Evolutionary conservation across 345 rosid species (phyloP).

Genomic region (Syzygium jambos): DNA sequence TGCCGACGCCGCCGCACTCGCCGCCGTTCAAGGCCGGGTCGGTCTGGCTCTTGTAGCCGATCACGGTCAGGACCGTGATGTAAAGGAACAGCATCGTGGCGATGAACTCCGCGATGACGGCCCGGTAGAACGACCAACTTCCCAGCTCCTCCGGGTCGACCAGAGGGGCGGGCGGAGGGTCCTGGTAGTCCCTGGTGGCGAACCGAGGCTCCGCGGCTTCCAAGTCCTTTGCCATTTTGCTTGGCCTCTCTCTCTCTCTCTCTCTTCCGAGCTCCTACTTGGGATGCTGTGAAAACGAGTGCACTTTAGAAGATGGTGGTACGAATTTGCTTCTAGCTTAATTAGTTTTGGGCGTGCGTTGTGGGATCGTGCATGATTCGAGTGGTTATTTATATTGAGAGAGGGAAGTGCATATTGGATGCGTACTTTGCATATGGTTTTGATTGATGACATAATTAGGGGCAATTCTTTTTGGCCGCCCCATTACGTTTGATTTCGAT

Average conservation of each 20-base stretch:
- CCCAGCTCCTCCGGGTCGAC: slow-evolving; percentile 48
- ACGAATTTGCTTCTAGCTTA: accelerated
- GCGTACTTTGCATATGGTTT: neutral
- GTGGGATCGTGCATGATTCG: neutral
- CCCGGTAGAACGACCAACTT: slow-evolving; percentile 74
- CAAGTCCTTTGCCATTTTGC: slow-evolving; percentile 42
- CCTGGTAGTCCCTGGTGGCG: slow-evolving; percentile 54
- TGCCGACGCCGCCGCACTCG: slow-evolving; percentile 70
- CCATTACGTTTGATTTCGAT: neutral
- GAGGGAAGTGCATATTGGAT: slow-evolving; percentile 1
- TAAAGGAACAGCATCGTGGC: slow-evolving; percentile 82
- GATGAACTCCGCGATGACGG: slow-evolving; percentile 71
- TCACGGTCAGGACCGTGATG: slow-evolving; percentile 62
- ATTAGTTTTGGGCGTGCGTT: neutral
- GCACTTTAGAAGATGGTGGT: neutral
- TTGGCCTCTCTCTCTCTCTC: neutral
- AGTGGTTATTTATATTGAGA: slow-evolving; percentile 10
- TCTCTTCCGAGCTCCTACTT: neutral
- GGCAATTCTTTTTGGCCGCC: neutral
- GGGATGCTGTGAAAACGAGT: neutral
- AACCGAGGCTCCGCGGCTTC: slow-evolving; percentile 30
- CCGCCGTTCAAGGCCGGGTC: slow-evolving; percentile 9
- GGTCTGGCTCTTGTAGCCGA: slow-evolving; percentile 63
- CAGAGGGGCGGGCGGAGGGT: slow-evolving; percentile 68
- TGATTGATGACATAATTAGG: slow-evolving; percentile 3